Evolutionary conservation across 331 rosid species (phyloP).

Genomic region (Cydonia oblonga): DNA sequence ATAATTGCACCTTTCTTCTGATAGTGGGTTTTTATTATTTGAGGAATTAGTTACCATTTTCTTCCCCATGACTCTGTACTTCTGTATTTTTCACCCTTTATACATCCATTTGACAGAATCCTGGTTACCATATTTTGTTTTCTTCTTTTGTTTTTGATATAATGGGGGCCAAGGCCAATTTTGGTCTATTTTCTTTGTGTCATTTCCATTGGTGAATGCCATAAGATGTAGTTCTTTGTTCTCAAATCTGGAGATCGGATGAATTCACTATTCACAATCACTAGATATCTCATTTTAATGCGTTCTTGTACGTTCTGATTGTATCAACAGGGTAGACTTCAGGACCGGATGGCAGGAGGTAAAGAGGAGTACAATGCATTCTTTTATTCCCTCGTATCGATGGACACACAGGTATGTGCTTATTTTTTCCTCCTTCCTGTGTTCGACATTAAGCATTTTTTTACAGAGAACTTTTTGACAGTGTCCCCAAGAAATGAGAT

Average conservation of each 20-base stretch:
- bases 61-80: too few relatives aligned
- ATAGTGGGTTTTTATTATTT: neutral
- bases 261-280: neutral
- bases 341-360: constrained; percentile 97
- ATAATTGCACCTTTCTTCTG: neutral
- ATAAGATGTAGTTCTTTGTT: neutral
- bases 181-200: neutral
- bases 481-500: neutral
- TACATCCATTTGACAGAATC: too few relatives aligned
- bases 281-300: constrained; percentile 1
- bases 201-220: neutral
- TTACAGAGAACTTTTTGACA: too few relatives aligned
- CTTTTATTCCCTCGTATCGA: constrained; percentile 94
- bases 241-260: neutral
- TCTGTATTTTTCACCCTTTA: too few relatives aligned
- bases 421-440: neutral
- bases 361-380: constrained; percentile 98
- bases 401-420: constrained; percentile 74
- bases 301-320: constrained; percentile 11
- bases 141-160: too few relatives aligned
- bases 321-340: constrained; percentile 74
- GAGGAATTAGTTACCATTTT: too few relatives aligned
- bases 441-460: neutral
- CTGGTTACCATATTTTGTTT: too few relatives aligned
- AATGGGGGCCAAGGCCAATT: too few relatives aligned